Conservation (phyloP, 1,284 basidiomycete species). For the Boletus smithii region DNA sequence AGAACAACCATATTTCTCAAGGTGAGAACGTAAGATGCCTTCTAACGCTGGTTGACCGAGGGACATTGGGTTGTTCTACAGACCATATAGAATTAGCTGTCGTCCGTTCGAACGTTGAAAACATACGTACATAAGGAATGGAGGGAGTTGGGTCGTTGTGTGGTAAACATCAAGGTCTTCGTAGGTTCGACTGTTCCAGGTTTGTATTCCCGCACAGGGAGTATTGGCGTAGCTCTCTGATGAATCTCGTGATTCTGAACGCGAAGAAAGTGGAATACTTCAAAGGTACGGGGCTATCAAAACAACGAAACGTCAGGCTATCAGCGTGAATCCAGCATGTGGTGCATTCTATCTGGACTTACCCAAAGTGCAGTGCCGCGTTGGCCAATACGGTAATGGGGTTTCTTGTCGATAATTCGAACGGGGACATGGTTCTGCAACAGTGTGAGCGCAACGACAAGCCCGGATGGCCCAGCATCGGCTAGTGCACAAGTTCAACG, state of each 20-base stretch:
- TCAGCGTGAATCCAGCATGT: background rate
- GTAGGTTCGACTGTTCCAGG: constrained; percentile 16
- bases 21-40: constrained; percentile 30
- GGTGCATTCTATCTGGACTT: background rate
- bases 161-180: constrained; percentile 11
- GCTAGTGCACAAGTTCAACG: constrained; percentile 36
- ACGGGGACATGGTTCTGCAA: constrained; percentile 41
- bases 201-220: constrained; percentile 18
- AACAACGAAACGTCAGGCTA: background rate
- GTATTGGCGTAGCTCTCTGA: background rate
- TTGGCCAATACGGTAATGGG: constrained; percentile 20
- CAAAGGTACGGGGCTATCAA: constrained; percentile 32
- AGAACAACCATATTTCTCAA: constrained; percentile 25
- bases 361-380: constrained; percentile 33
- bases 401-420: constrained; percentile 37
- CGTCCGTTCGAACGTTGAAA: background rate
- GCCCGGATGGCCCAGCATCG: constrained; percentile 49
- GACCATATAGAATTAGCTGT: background rate
- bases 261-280: constrained; percentile 30
- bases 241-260: constrained; percentile 21
- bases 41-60: constrained; percentile 37
- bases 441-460: constrained; percentile 45
- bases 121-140: constrained; percentile 23
- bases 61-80: constrained; percentile 11
- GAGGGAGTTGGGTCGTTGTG: constrained; percentile 24